Evolutionary conservation across 106 monocot genomes (phyloP).

Genomic region (Platanthera zijinensis): DNA sequence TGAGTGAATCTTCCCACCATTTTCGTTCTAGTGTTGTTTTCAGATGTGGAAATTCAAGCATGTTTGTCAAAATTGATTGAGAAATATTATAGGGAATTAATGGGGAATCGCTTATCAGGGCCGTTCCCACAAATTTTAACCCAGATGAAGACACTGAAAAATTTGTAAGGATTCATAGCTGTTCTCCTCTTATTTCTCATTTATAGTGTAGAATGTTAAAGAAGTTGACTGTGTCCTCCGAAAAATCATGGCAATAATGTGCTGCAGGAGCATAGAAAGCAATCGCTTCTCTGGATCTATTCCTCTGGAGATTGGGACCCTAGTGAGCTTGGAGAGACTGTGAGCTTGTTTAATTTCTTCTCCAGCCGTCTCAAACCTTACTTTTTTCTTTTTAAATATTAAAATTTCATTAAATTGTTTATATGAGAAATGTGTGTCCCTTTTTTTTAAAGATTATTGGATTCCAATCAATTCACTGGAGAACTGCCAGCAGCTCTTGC

Average conservation of each 20-base stretch:
- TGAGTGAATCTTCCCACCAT: conserved; percentile 15
- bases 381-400: background rate
- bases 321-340: conserved; percentile 45
- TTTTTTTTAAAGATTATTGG: conserved; percentile 4
- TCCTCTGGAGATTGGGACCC: conserved; percentile 35
- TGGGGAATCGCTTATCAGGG: conserved; percentile 65
- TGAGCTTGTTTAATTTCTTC: conserved; percentile 8
- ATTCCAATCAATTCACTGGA: conserved; percentile 54
- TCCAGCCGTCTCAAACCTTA: background rate
- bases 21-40: background rate
- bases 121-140: conserved; percentile 53
- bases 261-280: conserved; percentile 54
- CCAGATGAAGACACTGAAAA: conserved; percentile 45
- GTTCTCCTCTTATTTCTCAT: background rate
- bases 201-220: background rate
- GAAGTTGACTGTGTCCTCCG: background rate
- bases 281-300: conserved; percentile 56
- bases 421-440: background rate
- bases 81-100: conserved; percentile 25
- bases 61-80: background rate
- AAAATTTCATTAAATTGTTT: background rate
- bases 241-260: conserved; percentile 2
- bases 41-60: background rate
- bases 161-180: conserved; percentile 25
- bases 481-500: conserved; percentile 35